A percentile compares a stretch with the other conserved stretches of the same genome.
phyloP scores from a whole-genome alignment of 306 rosid genomes.

The Acacia melanoxylon region DNA sequence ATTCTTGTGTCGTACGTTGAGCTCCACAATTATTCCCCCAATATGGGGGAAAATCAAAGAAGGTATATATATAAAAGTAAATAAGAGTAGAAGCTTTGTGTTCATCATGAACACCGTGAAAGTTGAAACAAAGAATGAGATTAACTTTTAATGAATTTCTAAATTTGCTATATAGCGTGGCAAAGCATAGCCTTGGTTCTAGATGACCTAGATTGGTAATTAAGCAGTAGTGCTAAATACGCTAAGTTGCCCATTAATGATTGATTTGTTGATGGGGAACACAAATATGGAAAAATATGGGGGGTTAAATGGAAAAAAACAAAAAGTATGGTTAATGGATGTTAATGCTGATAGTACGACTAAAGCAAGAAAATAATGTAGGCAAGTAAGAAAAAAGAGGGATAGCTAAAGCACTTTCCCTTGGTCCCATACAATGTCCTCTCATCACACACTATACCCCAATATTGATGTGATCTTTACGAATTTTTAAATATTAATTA shows the following conservation, averaged over 20 bases:
- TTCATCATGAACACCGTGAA: not conserved
- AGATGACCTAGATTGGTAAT: conserved; percentile 36
- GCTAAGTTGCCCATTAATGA: conserved; percentile 45
- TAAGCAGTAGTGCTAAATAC: conserved; percentile 43
- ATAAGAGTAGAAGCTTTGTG: not conserved
- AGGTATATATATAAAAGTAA: conserved; percentile 10
- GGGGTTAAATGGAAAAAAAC: conserved; percentile 3
- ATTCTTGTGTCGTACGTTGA: not conserved
- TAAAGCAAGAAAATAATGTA: conserved; percentile 61
- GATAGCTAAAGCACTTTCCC: conserved; percentile 49
- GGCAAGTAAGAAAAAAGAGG: conserved; percentile 46
- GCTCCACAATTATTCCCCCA: not conserved
- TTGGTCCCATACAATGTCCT: conserved; percentile 56
- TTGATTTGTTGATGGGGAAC: conserved; percentile 49
- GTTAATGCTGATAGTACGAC: conserved; percentile 50
- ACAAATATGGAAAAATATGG: conserved; percentile 32
- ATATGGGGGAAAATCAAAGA: not conserved
- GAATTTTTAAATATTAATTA: not conserved
- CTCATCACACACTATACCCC: conserved; percentile 32
- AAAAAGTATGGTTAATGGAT: conserved; percentile 40
- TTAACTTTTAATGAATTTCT: conserved; percentile 15
- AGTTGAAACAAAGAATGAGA: not conserved
- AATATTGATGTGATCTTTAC: conserved; percentile 47
- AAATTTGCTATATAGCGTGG: conserved; percentile 32
- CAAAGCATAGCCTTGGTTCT: conserved; percentile 31